These are phyloP conservation scores for Diospyros kaki DNA, from an alignment of 148 eudicot species.

Conservation along the genomic window DNA sequence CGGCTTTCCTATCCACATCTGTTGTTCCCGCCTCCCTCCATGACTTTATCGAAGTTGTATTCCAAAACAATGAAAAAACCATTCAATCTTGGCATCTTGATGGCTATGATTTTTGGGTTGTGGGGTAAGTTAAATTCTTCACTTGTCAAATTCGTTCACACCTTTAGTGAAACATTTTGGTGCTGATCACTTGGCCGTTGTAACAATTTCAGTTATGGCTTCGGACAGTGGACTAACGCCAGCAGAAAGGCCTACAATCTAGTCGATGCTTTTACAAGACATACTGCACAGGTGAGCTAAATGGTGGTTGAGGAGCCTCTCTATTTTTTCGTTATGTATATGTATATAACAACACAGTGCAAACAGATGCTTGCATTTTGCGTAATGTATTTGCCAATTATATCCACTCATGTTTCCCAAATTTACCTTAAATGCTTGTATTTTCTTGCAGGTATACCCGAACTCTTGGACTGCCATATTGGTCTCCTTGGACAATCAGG, in stretches of 20 bases:
- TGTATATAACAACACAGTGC: too few relatives aligned
- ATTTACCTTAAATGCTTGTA: background rate
- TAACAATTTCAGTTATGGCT: constrained; percentile 50
- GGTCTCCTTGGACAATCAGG: constrained; percentile 68
- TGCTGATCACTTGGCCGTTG: constrained; percentile 18
- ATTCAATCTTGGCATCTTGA: constrained; percentile 92
- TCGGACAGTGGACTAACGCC: constrained; percentile 62
- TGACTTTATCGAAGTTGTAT: constrained; percentile 73
- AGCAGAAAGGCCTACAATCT: constrained; percentile 46
- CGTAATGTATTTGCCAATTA: background rate
- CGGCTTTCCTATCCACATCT: constrained; percentile 47
- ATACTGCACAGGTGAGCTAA: constrained; percentile 49
- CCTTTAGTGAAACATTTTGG: background rate
- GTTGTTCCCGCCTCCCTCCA: constrained; percentile 56
- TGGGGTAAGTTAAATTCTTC: constrained; percentile 45
- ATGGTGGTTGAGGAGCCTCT: background rate
- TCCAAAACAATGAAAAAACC: constrained; percentile 67
- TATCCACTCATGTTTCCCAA: background rate
- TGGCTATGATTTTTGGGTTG: constrained; percentile 95
- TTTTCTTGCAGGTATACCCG: constrained; percentile 55
- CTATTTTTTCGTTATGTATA: too few relatives aligned
- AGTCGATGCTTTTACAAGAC: constrained; percentile 55
- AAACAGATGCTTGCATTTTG: too few relatives aligned
- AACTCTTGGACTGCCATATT: constrained; percentile 58
- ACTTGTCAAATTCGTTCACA: background rate